phyloP scores from a whole-genome alignment of 192 early-diverging fungal genomes.

The Backusella circina region DNA sequence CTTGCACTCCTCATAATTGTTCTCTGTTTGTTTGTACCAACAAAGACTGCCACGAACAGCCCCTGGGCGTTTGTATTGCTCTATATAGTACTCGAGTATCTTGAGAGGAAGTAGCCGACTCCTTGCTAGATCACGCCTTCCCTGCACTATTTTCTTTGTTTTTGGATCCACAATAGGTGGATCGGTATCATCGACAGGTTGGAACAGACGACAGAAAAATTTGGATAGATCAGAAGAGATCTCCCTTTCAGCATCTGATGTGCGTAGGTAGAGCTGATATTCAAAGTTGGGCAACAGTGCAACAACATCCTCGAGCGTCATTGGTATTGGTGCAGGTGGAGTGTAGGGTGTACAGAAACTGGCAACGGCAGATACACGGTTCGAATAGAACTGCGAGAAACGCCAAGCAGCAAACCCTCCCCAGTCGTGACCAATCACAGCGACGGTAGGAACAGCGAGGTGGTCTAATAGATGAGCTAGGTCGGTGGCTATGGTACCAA shows the following conservation, averaged over 20 bases:
- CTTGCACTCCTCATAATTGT: constrained; percentile 26
- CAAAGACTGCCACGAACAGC: constrained; percentile 47
- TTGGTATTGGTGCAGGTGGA: constrained; percentile 28
- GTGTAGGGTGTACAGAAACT: constrained; percentile 49
- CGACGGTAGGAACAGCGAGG: constrained; percentile 41
- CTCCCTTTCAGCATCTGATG: constrained; percentile 33
- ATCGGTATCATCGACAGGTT: constrained; percentile 6
- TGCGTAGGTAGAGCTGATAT: constrained; percentile 45
- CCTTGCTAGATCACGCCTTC: neutral
- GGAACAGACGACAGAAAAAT: constrained; percentile 9
- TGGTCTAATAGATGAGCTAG: constrained; percentile 54
- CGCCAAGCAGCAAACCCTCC: constrained; percentile 53
- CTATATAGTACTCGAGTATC: constrained; percentile 45
- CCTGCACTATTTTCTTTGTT: constrained; percentile 10
- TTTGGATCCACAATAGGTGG: constrained; percentile 12
- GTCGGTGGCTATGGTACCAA: constrained; percentile 47
- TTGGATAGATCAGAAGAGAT: neutral
- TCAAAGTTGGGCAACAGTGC: constrained; percentile 41
- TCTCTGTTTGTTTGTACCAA: constrained; percentile 41
- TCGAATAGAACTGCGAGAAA: constrained; percentile 49
- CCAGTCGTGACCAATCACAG: constrained; percentile 68
- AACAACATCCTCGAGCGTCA: constrained; percentile 40
- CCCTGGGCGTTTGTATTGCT: constrained; percentile 27
- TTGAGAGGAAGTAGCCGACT: neutral
- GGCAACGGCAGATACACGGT: constrained; percentile 47